Conservation (phyloP, 176 grass and related monocot genomes). For the Oryza nivara region DNA sequence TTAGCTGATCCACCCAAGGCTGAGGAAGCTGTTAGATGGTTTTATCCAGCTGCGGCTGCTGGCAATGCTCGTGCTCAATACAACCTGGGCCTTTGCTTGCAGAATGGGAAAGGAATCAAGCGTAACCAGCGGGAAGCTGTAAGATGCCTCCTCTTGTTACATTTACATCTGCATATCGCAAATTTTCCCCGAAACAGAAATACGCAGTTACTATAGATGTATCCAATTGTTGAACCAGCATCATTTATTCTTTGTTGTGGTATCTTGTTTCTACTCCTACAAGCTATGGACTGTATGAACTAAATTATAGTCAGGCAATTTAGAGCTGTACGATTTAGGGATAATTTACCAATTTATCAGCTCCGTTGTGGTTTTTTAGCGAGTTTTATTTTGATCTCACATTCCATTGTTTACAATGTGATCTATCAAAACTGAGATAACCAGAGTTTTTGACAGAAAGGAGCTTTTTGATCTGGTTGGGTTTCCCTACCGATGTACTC, state of each 20-base stretch:
- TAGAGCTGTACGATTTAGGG: background rate
- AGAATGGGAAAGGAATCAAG: constrained; percentile 63
- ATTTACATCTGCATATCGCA: background rate
- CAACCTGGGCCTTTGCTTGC: constrained; percentile 72
- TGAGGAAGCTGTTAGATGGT: constrained; percentile 71
- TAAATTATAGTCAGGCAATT: background rate
- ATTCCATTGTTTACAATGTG: constrained; percentile 10
- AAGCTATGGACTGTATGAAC: background rate
- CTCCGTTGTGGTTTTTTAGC: background rate
- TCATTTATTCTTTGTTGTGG: background rate
- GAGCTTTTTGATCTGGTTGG: background rate
- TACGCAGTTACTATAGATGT: constrained; percentile 14
- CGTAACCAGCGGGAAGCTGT: constrained; percentile 66
- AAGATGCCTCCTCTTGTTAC: constrained; percentile 41
- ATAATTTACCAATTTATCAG: background rate
- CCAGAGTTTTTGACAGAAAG: background rate
- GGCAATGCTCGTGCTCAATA: constrained; percentile 72
- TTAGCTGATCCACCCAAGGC: constrained; percentile 58
- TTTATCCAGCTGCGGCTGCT: constrained; percentile 61
- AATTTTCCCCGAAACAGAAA: background rate
- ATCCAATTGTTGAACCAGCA: background rate
- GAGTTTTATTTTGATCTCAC: background rate
- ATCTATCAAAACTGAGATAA: background rate
- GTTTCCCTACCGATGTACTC: background rate
- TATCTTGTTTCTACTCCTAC: background rate